phyloP scores from a whole-genome alignment of 106 monocot species.

The Allium fistulosum region DNA sequence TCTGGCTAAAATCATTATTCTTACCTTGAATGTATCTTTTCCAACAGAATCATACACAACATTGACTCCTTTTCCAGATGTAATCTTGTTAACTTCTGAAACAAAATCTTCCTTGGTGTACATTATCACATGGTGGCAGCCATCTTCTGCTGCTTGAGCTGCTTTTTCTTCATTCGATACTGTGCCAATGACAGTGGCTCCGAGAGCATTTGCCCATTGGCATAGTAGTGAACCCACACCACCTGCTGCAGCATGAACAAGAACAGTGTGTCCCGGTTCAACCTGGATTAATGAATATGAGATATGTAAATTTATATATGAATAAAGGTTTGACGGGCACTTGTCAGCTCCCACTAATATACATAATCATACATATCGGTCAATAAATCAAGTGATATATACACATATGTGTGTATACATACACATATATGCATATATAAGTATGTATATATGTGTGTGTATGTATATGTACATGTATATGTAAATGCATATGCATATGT shows the following conservation, averaged over 20 bases:
- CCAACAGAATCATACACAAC: conserved; percentile 96
- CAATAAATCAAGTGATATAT: background rate
- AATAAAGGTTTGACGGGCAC: no score
- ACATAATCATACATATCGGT: background rate
- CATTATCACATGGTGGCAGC: conserved; percentile 82
- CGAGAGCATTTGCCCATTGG: conserved; percentile 94
- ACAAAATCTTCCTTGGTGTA: conserved; percentile 88
- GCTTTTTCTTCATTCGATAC: conserved; percentile 88
- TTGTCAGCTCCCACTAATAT: background rate
- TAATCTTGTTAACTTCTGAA: conserved; percentile 49
- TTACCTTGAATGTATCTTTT: conserved; percentile 94
- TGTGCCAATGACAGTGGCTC: conserved; percentile 91
- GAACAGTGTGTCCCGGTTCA: conserved; percentile 70
- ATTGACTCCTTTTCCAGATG: conserved; percentile 78
- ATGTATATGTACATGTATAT: no score
- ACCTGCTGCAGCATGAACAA: conserved; percentile 93
- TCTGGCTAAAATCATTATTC: background rate
- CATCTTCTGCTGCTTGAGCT: conserved; percentile 74
- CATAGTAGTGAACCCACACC: conserved; percentile 92
- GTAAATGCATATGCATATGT: no score
- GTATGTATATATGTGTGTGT: no score
- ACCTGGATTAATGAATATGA: conserved; percentile 35
- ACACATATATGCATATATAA: no score
- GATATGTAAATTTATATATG: background rate
- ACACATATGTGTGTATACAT: background rate